These are phyloP conservation scores for Exophiala sideris DNA, from an alignment of 2,329 filamentous ascomycete species.

Conservation along the genomic window DNA sequence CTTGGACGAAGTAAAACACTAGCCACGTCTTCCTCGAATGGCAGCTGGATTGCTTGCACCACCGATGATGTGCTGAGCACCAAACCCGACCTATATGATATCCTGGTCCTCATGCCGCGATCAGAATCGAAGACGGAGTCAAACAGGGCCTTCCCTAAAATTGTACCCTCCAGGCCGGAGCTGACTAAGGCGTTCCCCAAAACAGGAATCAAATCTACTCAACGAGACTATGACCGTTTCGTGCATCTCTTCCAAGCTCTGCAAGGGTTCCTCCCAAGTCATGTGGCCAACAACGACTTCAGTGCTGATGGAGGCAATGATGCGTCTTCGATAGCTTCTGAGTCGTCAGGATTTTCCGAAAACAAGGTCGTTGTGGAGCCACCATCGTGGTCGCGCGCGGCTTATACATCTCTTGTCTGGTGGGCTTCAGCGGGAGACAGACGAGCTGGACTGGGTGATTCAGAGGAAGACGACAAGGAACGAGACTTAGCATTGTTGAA, in stretches of 20 bases:
- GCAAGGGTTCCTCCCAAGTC: constrained; percentile 17
- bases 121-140: constrained; percentile 50
- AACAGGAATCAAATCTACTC: constrained; percentile 75
- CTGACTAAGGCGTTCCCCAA: constrained; percentile 45
- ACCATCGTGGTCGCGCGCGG: constrained; percentile 57
- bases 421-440: constrained; percentile 65
- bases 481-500: constrained; percentile 43
- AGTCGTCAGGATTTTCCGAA: constrained; percentile 41
- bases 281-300: constrained; percentile 21
- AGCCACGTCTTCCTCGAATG: constrained; percentile 40
- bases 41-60: constrained; percentile 90
- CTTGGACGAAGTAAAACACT: constrained; percentile 47
- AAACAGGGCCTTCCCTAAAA: constrained; percentile 69
- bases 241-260: constrained; percentile 65
- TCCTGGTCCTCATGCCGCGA: constrained; percentile 78
- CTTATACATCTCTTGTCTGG: constrained; percentile 64
- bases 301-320: constrained; percentile 36
- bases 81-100: constrained; percentile 83
- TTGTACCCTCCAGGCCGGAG: constrained; percentile 55
- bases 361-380: constrained; percentile 51
- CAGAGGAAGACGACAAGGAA: constrained; percentile 48
- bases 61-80: constrained; percentile 89
- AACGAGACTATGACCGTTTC: constrained; percentile 83
- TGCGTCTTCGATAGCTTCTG: constrained; percentile 32
- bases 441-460: constrained; percentile 52